Evolutionary conservation across 2,329 filamentous ascomycete genomes (phyloP).

Genomic region (Periconia sp.): DNA sequence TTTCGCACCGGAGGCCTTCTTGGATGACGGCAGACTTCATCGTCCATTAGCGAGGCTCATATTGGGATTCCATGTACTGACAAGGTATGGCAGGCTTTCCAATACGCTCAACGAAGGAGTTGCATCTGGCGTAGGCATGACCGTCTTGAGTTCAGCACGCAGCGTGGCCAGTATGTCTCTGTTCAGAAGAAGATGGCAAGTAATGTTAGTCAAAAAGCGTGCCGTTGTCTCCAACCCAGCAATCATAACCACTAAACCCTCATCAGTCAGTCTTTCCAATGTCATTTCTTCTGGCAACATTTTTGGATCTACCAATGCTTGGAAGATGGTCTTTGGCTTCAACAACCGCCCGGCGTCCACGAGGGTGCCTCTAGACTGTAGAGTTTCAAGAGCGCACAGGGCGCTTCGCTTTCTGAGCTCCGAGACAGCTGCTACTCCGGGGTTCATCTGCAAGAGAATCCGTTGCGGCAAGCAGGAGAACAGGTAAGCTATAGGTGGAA

Average conservation of each 20-base stretch:
- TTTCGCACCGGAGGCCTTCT: slow-evolving; percentile 15
- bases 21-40: slow-evolving; percentile 15
- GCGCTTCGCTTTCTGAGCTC: neutral
- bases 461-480: slow-evolving; percentile 4
- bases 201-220: slow-evolving; percentile 13
- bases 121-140: slow-evolving; percentile 9
- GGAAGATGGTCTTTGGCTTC: slow-evolving; percentile 10
- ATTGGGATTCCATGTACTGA: neutral
- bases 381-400: neutral
- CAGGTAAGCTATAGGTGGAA: slow-evolving; percentile 1
- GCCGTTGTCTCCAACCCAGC: slow-evolving; percentile 45
- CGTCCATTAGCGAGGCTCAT: neutral
- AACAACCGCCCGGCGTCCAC: neutral
- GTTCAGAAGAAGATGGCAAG: slow-evolving; percentile 13
- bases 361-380: neutral
- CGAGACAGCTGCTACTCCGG: neutral
- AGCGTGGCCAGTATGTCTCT: slow-evolving; percentile 10
- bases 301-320: slow-evolving; percentile 9
- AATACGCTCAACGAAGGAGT: slow-evolving; percentile 9
- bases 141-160: slow-evolving; percentile 5
- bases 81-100: slow-evolving; percentile 18
- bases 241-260: slow-evolving; percentile 34
- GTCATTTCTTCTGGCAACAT: slow-evolving; percentile 30
- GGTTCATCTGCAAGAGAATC: neutral
- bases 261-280: slow-evolving; percentile 34